Conservation (phyloP, 805 yeast species). For the Sugiyamaella lignohabitans region DNA sequence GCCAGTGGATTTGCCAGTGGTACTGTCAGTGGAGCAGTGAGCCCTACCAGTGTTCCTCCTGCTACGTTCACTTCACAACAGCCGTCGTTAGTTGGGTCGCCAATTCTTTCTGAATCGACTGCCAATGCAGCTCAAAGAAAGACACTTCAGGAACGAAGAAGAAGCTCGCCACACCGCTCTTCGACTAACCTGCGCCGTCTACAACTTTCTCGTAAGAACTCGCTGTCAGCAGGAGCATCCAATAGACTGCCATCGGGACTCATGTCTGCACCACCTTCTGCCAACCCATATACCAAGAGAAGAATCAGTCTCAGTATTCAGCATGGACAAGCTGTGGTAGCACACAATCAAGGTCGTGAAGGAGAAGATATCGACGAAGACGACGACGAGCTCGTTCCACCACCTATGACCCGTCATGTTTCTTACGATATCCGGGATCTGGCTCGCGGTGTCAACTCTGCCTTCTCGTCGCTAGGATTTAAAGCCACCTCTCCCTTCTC, state of each 20-base stretch:
- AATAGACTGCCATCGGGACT: background rate
- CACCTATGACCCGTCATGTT: conserved; percentile 5
- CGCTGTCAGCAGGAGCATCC: conserved; percentile 1
- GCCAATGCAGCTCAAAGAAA: background rate
- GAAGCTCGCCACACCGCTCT: conserved; percentile 6
- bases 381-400: background rate
- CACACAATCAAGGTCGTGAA: background rate
- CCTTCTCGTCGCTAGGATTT: background rate
- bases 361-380: background rate
- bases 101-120: background rate
- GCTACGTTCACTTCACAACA: background rate
- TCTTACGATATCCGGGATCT: conserved; percentile 1
- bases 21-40: background rate
- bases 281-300: conserved; percentile 3
- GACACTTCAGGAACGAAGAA: conserved; percentile 6
- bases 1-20: background rate
- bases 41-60: background rate
- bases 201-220: conserved; percentile 1
- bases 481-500: conserved; percentile 9
- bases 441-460: conserved; percentile 1
- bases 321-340: background rate
- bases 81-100: background rate
- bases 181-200: background rate
- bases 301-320: conserved; percentile 1
- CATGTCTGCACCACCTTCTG: background rate